phyloP scores from a whole-genome alignment of 2,329 filamentous ascomycete species.

The Blumeria graminis region DNA sequence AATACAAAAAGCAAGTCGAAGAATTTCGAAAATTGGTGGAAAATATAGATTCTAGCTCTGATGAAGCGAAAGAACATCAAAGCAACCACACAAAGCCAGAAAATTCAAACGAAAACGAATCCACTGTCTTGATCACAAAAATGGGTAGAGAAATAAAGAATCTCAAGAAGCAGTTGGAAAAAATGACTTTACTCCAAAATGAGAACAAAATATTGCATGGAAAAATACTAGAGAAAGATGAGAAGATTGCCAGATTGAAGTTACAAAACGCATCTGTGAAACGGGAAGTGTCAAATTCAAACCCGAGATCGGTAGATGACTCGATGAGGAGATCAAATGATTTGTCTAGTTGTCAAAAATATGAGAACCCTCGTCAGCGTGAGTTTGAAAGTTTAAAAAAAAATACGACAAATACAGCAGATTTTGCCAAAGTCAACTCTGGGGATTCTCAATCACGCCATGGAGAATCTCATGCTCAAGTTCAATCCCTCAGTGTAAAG shows the following conservation, averaged over 20 bases:
- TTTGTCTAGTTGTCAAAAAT: slow-evolving; percentile 19
- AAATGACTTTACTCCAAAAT: slow-evolving; percentile 25
- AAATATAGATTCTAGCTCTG: slow-evolving; percentile 13
- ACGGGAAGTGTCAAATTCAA: slow-evolving; percentile 10
- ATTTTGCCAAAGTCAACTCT: slow-evolving; percentile 29
- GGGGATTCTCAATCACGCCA: slow-evolving; percentile 17
- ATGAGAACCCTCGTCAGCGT: slow-evolving; percentile 21
- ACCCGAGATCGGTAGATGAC: slow-evolving; percentile 5
- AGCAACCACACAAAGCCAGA: slow-evolving; percentile 25
- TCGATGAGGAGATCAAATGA: slow-evolving; percentile 13
- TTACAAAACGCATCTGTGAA: slow-evolving; percentile 13
- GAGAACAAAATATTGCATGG: slow-evolving; percentile 28
- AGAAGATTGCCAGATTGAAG: slow-evolving; percentile 9
- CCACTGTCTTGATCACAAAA: slow-evolving; percentile 14
- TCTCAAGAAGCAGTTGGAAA: slow-evolving; percentile 27
- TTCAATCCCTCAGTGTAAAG: slow-evolving; percentile 8
- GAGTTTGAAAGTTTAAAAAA: slow-evolving; percentile 24
- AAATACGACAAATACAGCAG: slow-evolving; percentile 28
- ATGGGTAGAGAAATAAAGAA: slow-evolving; percentile 28
- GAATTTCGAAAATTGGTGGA: slow-evolving; percentile 29
- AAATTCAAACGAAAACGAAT: slow-evolving; percentile 21
- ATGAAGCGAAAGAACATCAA: slow-evolving; percentile 16
- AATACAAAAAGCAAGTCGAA: slow-evolving; percentile 34
- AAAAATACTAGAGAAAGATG: slow-evolving; percentile 24
- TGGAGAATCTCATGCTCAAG: slow-evolving; percentile 8